Evolutionary conservation across 2,329 filamentous ascomycete species (phyloP), one percentile per base, ranked within the genome.

Genomic region (Elsinoe ampelina): DNA sequence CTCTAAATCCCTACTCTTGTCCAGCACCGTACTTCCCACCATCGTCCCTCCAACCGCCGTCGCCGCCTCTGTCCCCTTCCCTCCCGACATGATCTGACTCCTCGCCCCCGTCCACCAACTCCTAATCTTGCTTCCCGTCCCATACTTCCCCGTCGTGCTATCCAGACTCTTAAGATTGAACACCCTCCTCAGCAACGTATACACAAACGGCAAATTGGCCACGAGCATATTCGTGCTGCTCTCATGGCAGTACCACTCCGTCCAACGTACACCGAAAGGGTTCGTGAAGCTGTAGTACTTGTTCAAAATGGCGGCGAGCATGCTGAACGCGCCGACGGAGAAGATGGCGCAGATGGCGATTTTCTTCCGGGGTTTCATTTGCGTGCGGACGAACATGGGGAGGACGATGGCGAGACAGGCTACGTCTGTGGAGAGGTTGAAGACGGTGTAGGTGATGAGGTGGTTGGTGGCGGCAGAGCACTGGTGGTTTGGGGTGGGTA

Each of bases 191-290:
- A 59, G 22, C 1, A 61, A 15, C 10, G 78, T 77, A 76, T 80
- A 84, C 60, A 76, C 78, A 50, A 83, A 77, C 0, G 81, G 81
- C 5, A 84, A 71, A 59, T 84, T 84, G 26, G 80, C 76, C 13
- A 83, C 80, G 50, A 82, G 74, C 39, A 84, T 73, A 5, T 80
- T 79, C 0, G 81, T 81, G 43, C 77, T 79, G 11, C 77, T 75
- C 64, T 84, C 81, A 26, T 80, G 75, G 7, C 81, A 75, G 61
- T 82, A 82, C 80, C 81, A 84, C 61, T 77, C 77, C 0, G 81
- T 75, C 72, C 81, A 84, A 36, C 77, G 67, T 12, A 72, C 70
- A 2, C 77, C 78, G 64, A 80, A 83, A 0, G 78, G 78, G 17
- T 80, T 68, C 13, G 70, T 75, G 59, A 84, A 82, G 43, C 79